Conservation (phyloP, 345 rosid genomes). For the Tarenaya hassleriana region DNA sequence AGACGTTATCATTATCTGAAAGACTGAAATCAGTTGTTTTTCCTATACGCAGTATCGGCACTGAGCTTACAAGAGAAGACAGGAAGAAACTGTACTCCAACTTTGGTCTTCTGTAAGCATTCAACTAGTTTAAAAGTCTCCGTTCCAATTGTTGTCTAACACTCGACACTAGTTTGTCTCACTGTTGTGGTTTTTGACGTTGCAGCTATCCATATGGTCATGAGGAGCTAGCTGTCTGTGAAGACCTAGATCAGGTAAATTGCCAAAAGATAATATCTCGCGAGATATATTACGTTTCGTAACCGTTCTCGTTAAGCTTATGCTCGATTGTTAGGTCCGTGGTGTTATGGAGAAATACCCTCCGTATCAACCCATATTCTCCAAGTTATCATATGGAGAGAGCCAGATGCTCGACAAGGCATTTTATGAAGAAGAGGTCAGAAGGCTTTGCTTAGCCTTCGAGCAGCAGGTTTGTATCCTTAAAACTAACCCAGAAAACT, state of each 20-base stretch:
- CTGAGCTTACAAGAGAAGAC: constrained; percentile 98
- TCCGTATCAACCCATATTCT: constrained; percentile 81
- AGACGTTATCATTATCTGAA: too few species aligned
- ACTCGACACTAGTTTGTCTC: constrained; percentile 7
- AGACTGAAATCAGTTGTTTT: not conserved
- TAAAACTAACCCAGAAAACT: not conserved
- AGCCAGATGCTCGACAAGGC: constrained; percentile 98
- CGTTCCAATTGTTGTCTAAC: not conserved
- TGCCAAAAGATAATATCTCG: too few species aligned
- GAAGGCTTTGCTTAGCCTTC: constrained; percentile 93
- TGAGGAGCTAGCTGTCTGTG: constrained; percentile 83
- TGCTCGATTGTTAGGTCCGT: constrained; percentile 54
- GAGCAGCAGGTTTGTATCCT: constrained; percentile 77
- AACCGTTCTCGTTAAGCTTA: not conserved
- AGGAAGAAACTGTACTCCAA: constrained; percentile 88
- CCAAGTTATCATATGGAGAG: constrained; percentile 87
- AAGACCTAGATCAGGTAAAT: constrained; percentile 94
- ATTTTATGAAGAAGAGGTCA: constrained; percentile 96
- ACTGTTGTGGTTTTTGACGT: constrained; percentile 11
- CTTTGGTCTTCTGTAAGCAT: constrained; percentile 91
- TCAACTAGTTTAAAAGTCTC: too few species aligned
- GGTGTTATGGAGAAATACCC: constrained; percentile 89
- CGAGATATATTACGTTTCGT: not conserved
- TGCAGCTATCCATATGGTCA: constrained; percentile 79
- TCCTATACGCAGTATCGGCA: constrained; percentile 66